phyloP scores from a whole-genome alignment of 805 yeast species.

The Torulaspora indica region DNA sequence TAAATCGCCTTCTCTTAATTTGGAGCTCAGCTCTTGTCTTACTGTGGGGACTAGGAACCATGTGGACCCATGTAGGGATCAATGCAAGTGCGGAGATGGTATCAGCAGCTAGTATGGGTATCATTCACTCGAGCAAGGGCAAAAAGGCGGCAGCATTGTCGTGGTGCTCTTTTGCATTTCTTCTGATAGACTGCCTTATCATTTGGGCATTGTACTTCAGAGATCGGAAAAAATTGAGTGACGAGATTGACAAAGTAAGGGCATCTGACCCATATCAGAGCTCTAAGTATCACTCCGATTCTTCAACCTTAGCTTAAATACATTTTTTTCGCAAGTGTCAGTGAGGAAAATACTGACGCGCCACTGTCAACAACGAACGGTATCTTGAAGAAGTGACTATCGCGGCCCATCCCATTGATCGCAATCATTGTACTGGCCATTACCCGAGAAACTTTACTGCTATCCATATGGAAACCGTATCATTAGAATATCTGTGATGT shows the following conservation, averaged over 20 bases:
- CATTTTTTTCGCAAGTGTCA: constrained; percentile 1
- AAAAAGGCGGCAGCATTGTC: constrained; percentile 51
- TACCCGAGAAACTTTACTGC: too few relatives aligned
- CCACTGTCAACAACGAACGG: not conserved
- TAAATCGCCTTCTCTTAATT: constrained; percentile 31
- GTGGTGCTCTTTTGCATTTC: constrained; percentile 56
- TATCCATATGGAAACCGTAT: too few relatives aligned
- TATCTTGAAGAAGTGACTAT: too few relatives aligned
- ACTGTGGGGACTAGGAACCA: constrained; percentile 61
- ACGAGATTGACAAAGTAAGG: constrained; percentile 17
- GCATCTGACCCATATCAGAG: constrained; percentile 6
- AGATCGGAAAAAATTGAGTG: constrained; percentile 29
- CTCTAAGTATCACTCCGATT: constrained; percentile 13
- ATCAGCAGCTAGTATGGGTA: constrained; percentile 47
- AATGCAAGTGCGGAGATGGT: constrained; percentile 43
- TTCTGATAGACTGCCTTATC: constrained; percentile 40
- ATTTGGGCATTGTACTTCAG: constrained; percentile 36
- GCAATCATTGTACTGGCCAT: too few relatives aligned
- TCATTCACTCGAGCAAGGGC: constrained; percentile 45
- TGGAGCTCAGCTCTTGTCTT: constrained; percentile 40
- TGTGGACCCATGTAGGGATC: constrained; percentile 58
- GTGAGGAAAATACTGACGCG: constrained; percentile 2
- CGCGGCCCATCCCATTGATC: too few relatives aligned
- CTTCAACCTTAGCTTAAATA: constrained; percentile 15
- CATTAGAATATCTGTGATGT: too few relatives aligned